Base-by-base conservation (phyloP, 202 grass and related monocot genomes). In the Brachypodium distachyon region DNA sequence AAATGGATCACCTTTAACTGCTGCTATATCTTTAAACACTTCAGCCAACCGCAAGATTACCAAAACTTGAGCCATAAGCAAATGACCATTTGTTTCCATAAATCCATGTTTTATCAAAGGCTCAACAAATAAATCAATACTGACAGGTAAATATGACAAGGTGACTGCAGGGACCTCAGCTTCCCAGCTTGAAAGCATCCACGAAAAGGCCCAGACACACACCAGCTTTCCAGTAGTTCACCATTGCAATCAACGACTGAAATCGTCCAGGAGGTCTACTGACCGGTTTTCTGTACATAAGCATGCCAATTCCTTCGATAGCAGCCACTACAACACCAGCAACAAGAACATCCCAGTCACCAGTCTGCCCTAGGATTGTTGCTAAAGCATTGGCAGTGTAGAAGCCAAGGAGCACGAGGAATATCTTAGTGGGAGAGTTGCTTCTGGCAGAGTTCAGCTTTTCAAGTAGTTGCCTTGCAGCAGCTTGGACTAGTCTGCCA, bases 321-420 rank as follows among this genome's bases (percentile, higher is more conserved):
- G 86, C 87, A 38, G 89, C 80, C 22, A 97, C 91, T 22, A 97
- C 82, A 38, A 94, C 64, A 43, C 91, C 95, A 69, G 95, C 95
- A 67, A 97, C 91, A 84, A 97, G 85, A 67, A 97, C 95, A 80
- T 97, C 95, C 91, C 95, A 97, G 59, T 97, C 95, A 48, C 95
- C 95, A 5, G 91, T 97, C 47, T 97, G 95, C 67, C 95, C 95
- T 51, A 92, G 79, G 82, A 97, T 92, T 32, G 95, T 98, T 28
- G 91, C 91, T 28, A 98, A 73, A 43, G 95, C 95, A 25, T 98
- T 98, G 49, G 95, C 91, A 0, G 91, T 98, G 76, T 98, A 98
- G 78, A 98, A 98, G 32, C 95, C 95, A 54, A 98, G 28, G 34
- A 98, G 89, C 52, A 98, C 69, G 3, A 98, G 91, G 76, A 98